Evolutionary conservation across 768 basidiomycete species (phyloP).

Genomic region (Tricholoma matsutake): DNA sequence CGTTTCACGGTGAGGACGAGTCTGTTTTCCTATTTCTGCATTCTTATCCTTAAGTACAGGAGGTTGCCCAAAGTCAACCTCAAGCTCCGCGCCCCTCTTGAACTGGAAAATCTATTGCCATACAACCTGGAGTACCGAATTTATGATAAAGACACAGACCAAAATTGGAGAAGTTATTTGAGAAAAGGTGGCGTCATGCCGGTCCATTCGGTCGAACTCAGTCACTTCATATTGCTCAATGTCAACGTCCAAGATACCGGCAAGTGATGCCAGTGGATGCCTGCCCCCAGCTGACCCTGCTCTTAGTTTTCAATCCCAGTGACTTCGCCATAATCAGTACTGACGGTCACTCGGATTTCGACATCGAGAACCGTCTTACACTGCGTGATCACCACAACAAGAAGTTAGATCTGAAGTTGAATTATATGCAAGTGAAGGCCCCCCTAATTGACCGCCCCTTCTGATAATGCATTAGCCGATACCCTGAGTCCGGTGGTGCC

Average conservation of each 20-base stretch:
- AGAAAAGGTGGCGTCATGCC: conserved; percentile 94
- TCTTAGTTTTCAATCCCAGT: conserved; percentile 76
- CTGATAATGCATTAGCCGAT: conserved; percentile 43
- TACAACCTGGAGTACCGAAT: conserved; percentile 95
- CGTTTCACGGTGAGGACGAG: conserved; percentile 41
- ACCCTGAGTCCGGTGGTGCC: conserved; percentile 89
- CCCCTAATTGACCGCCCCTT: neutral
- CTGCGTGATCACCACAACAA: conserved; percentile 71
- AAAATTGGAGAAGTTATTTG: conserved; percentile 93
- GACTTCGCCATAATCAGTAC: conserved; percentile 98
- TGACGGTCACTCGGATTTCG: conserved; percentile 87
- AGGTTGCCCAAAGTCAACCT: conserved; percentile 84
- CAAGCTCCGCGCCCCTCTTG: conserved; percentile 87
- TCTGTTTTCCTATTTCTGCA: neutral
- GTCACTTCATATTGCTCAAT: conserved; percentile 86
- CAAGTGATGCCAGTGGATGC: conserved; percentile 27
- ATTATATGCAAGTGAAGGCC: conserved; percentile 73
- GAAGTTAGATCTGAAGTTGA: conserved; percentile 79
- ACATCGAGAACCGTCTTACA: conserved; percentile 67
- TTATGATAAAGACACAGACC: conserved; percentile 91
- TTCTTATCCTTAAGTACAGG: conserved; percentile 35
- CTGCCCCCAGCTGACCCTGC: neutral
- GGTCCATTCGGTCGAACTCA: conserved; percentile 90
- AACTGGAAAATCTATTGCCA: conserved; percentile 92
- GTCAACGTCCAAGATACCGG: conserved; percentile 90